These are phyloP conservation scores for Aspergillus eucalypticola DNA, from an alignment of 2,329 filamentous ascomycete species.

Conservation along the genomic window DNA sequence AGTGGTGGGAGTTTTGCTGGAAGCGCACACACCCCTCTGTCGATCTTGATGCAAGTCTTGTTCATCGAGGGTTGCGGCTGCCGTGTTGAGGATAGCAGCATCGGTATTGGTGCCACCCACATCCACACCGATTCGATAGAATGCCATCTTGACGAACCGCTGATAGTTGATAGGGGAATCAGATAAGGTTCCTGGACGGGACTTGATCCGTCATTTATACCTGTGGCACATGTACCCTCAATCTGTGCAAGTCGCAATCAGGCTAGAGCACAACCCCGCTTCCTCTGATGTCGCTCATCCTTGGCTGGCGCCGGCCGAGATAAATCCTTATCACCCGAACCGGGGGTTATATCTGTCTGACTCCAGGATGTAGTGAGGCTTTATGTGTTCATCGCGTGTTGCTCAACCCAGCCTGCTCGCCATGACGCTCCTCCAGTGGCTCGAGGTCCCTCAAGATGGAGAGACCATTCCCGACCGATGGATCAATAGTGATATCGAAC, in stretches of 20 bases:
- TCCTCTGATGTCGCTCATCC: too few relatives aligned
- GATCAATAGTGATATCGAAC: conserved; percentile 53
- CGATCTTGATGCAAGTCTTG: conserved; percentile 16
- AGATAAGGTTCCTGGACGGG: background rate
- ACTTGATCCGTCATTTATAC: background rate
- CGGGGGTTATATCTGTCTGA: too few relatives aligned
- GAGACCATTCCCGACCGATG: conserved; percentile 23
- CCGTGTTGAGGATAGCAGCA: conserved; percentile 31
- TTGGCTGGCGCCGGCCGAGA: too few relatives aligned
- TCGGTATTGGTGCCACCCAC: conserved; percentile 43
- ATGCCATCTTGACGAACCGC: background rate
- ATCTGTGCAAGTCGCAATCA: too few relatives aligned
- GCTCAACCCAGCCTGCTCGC: background rate
- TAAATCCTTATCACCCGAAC: too few relatives aligned
- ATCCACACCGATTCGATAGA: background rate
- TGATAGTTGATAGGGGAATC: background rate
- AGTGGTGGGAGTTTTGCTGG: conserved; percentile 42
- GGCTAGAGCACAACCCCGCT: too few relatives aligned
- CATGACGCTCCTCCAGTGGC: background rate
- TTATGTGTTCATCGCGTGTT: background rate
- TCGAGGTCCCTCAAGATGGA: background rate
- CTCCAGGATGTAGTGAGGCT: too few relatives aligned
- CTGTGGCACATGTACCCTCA: too few relatives aligned
- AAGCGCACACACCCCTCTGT: conserved; percentile 28
- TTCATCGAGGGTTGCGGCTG: conserved; percentile 20